A percentile compares a stretch with the other conserved stretches of the same genome.
Evolutionary conservation across 148 eudicot species (phyloP).

Genomic region (Agrostemma githago): DNA sequence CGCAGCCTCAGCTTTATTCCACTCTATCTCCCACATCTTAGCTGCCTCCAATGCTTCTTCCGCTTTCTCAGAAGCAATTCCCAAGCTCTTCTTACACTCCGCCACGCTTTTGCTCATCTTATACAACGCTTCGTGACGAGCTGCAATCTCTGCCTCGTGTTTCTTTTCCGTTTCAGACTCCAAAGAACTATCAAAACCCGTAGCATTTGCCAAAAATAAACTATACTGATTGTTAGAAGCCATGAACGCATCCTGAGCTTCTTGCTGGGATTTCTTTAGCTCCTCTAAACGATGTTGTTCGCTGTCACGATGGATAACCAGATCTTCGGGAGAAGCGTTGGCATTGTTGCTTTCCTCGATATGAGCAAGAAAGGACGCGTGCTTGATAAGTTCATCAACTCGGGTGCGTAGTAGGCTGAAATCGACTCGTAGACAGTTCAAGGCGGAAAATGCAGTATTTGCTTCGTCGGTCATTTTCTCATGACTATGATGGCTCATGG

Average conservation of each 20-base stretch:
- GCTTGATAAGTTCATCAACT: constrained; percentile 20
- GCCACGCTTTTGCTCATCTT: constrained; percentile 14
- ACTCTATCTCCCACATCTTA: constrained; percentile 13
- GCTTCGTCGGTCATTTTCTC: constrained; percentile 23
- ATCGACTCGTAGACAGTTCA: constrained; percentile 19
- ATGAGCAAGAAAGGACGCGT: constrained; percentile 19
- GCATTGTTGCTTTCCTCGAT: constrained; percentile 14
- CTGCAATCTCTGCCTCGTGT: constrained; percentile 13
- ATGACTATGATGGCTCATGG: constrained; percentile 17
- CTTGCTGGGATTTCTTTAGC: background rate
- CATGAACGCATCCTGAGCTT: constrained; percentile 7
- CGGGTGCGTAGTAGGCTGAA: constrained; percentile 12
- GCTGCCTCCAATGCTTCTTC: constrained; percentile 15
- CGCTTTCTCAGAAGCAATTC: constrained; percentile 15
- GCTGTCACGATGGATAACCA: constrained; percentile 2
- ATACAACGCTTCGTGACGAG: background rate
- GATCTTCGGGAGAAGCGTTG: constrained; percentile 3
- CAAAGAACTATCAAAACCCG: background rate
- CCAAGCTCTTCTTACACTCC: constrained; percentile 23
- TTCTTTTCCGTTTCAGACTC: constrained; percentile 9
- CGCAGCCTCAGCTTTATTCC: constrained; percentile 23
- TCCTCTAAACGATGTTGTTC: constrained; percentile 21
- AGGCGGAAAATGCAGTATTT: constrained; percentile 10
- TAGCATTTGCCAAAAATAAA: background rate
- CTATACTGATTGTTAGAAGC: constrained; percentile 6